Evolutionary conservation across 2,329 filamentous ascomycete species (phyloP).

Genomic region (Venturia aucupariae): DNA sequence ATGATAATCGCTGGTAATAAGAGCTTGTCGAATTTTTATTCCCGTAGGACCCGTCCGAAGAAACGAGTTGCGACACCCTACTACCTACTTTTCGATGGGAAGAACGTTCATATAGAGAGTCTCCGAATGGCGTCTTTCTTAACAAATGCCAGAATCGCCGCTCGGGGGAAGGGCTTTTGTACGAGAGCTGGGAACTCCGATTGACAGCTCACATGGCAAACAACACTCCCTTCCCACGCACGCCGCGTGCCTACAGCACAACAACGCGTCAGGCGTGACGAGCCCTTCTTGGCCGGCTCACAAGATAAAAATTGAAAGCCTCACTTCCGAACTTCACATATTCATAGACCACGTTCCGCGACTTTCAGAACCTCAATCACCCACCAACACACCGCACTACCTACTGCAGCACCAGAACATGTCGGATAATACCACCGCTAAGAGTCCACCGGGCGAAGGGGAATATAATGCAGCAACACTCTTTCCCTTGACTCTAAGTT

Average conservation of each 20-base stretch:
- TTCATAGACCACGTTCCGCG: background rate
- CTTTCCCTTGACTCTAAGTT: background rate
- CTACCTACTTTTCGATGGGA: no score
- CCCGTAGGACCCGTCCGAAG: no score
- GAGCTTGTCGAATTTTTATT: no score
- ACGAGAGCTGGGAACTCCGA: background rate
- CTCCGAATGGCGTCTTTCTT: background rate
- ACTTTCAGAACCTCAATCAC: background rate
- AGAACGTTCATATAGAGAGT: no score
- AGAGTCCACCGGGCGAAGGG: background rate
- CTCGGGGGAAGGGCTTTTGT: background rate
- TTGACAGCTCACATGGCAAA: background rate
- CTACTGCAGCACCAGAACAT: background rate
- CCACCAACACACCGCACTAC: background rate
- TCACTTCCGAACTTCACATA: background rate
- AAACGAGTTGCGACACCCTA: no score
- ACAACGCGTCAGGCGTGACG: background rate
- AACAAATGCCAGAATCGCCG: background rate
- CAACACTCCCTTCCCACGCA: background rate
- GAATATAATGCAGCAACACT: background rate
- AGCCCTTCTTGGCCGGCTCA: background rate
- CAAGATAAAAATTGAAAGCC: background rate
- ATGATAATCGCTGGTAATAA: no score
- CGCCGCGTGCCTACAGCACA: background rate
- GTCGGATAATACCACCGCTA: background rate